Evolutionary conservation across 192 early-diverging fungal species (phyloP).

Genomic region (Cetraspora pellucida): DNA sequence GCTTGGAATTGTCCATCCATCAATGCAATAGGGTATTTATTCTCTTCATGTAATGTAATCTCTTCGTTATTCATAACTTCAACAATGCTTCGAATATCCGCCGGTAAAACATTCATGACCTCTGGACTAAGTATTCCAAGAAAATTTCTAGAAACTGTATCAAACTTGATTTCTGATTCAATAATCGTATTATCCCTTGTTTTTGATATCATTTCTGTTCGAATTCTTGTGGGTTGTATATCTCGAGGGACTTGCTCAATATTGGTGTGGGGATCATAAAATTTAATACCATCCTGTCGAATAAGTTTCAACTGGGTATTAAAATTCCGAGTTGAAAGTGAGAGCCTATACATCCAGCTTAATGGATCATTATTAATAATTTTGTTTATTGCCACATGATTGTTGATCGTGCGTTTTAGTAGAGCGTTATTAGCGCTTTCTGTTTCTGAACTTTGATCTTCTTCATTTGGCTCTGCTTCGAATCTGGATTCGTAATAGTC

Average conservation of each 20-base stretch:
- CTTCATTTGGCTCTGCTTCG: conserved; percentile 21
- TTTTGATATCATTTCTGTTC: conserved; percentile 34
- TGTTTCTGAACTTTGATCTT: conserved; percentile 18
- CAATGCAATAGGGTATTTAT: conserved; percentile 52
- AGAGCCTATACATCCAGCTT: conserved; percentile 58
- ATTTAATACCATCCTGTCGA: conserved; percentile 50
- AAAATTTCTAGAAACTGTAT: conserved; percentile 27
- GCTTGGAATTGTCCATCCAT: conserved; percentile 56
- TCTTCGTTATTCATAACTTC: conserved; percentile 38
- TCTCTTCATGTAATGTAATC: conserved; percentile 26
- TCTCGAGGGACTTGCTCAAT: conserved; percentile 53
- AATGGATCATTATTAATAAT: conserved; percentile 32
- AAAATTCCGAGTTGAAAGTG: conserved; percentile 49
- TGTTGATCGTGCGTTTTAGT: background rate
- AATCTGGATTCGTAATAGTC: conserved; percentile 70
- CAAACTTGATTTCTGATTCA: conserved; percentile 41
- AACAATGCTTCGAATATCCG: conserved; percentile 44
- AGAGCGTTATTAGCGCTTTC: conserved; percentile 19
- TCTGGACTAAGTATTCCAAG: conserved; percentile 37
- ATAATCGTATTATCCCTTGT: conserved; percentile 33
- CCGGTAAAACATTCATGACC: conserved; percentile 47
- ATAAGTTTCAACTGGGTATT: conserved; percentile 52
- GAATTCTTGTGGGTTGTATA: conserved; percentile 50
- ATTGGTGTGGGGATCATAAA: conserved; percentile 61
- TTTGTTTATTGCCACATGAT: no score